phyloP scores from a whole-genome alignment of 306 rosid genomes.

The Aeschynomene evenia region DNA sequence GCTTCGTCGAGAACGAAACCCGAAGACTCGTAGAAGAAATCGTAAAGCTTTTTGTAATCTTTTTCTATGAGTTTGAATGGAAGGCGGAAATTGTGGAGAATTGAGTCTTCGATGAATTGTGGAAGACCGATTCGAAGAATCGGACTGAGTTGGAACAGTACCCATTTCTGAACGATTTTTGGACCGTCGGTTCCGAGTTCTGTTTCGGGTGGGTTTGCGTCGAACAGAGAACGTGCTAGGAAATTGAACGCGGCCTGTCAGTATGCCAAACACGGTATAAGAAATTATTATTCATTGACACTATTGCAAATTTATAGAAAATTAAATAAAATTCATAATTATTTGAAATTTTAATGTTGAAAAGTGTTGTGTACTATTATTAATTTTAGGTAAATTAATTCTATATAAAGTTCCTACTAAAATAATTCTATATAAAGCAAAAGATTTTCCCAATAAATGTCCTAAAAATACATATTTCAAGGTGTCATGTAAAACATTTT shows the following conservation, averaged over 20 bases:
- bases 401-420: no score
- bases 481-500: no score
- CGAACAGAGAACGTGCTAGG: conserved; percentile 54
- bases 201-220: conserved; percentile 51
- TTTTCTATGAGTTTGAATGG: conserved; percentile 53
- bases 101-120: conserved; percentile 49
- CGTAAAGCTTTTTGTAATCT: conserved; percentile 70
- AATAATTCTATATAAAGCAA: no score
- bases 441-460: no score
- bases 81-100: conserved; percentile 57
- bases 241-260: conserved; percentile 68
- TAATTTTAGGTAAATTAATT: no score
- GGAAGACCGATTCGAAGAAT: conserved; percentile 69
- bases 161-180: conserved; percentile 68
- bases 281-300: no score
- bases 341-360: no score
- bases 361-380: no score
- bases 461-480: no score
- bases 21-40: conserved; percentile 69
- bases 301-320: no score
- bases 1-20: conserved; percentile 65
- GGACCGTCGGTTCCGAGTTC: conserved; percentile 72
- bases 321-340: no score
- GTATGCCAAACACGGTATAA: no score
- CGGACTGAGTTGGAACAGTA: conserved; percentile 73